Evolutionary conservation across 495 filamentous ascomycete genomes (phyloP).

Genomic region (Talaromyces adpressus): DNA sequence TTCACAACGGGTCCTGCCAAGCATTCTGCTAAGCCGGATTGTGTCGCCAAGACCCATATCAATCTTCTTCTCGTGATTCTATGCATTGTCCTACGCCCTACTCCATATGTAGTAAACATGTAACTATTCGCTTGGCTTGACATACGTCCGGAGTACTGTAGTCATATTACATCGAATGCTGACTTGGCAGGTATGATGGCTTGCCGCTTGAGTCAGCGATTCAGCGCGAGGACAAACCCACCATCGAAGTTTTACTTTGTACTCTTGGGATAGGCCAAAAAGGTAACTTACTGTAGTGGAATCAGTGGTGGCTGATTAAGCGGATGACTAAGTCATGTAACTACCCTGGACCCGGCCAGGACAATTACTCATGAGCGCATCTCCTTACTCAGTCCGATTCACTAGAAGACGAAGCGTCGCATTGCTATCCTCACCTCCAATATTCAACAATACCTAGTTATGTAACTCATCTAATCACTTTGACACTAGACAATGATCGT

Average conservation of each 20-base stretch:
- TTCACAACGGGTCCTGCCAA: constrained; percentile 3
- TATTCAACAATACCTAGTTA: not conserved
- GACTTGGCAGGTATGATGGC: not conserved
- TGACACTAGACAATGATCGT: not conserved
- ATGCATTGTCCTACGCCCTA: not conserved
- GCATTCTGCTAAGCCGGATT: not conserved
- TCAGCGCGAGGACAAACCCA: not conserved
- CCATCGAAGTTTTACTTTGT: not conserved
- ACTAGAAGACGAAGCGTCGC: too few species aligned
- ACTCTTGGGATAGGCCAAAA: not conserved
- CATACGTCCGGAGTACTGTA: too few species aligned
- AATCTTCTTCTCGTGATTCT: not conserved
- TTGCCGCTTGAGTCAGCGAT: not conserved
- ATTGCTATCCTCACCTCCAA: not conserved
- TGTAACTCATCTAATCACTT: not conserved
- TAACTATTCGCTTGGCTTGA: not conserved
- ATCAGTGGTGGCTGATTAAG: not conserved
- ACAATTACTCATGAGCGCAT: not conserved
- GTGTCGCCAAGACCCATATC: not conserved
- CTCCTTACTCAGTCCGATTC: not conserved
- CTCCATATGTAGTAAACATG: not conserved
- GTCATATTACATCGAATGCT: not conserved
- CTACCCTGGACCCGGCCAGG: not conserved
- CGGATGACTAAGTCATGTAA: not conserved
- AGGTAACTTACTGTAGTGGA: too few species aligned